Evolutionary conservation across 2,329 filamentous ascomycete species (phyloP).

Genomic region (Cercospora beticola): DNA sequence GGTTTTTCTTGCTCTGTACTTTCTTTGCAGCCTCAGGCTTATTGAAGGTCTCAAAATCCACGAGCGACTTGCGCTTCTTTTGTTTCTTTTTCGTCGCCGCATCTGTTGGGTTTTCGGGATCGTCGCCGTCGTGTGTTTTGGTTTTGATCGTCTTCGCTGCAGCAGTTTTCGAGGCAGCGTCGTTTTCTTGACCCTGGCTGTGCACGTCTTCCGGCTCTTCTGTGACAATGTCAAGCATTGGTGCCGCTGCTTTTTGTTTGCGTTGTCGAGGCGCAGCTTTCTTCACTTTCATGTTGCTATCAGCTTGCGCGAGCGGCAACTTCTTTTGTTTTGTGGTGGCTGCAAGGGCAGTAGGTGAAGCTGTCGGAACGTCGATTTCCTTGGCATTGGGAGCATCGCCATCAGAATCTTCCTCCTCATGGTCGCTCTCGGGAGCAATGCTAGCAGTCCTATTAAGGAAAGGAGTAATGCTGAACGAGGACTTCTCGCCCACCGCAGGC

Average conservation of each 20-base stretch:
- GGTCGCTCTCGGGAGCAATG: conserved; percentile 48
- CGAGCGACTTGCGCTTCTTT: conserved; percentile 48
- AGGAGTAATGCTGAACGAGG: conserved; percentile 88
- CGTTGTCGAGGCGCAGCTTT: conserved; percentile 40
- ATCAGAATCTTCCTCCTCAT: conserved; percentile 34
- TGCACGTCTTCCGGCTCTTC: conserved; percentile 44
- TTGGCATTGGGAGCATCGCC: conserved; percentile 31
- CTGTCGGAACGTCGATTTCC: conserved; percentile 27
- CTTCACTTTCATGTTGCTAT: conserved; percentile 44
- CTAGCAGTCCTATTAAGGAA: conserved; percentile 77
- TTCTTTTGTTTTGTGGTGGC: conserved; percentile 37
- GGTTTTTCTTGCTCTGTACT: conserved; percentile 38
- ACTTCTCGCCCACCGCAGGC: conserved; percentile 76
- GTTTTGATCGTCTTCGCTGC: conserved; percentile 41
- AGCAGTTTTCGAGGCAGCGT: conserved; percentile 29
- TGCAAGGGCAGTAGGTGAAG: conserved; percentile 29
- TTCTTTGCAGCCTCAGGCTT: conserved; percentile 34
- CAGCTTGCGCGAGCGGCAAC: conserved; percentile 47
- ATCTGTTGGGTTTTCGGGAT: conserved; percentile 39
- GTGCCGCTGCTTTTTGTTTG: conserved; percentile 39
- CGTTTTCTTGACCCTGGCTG: conserved; percentile 41
- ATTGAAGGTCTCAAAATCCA: conserved; percentile 44
- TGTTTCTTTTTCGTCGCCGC: conserved; percentile 40
- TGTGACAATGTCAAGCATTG: conserved; percentile 45
- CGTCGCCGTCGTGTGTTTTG: conserved; percentile 37